Base-by-base conservation (phyloP, 495 filamentous ascomycete genomes). In the Xylaria acuta region DNA sequence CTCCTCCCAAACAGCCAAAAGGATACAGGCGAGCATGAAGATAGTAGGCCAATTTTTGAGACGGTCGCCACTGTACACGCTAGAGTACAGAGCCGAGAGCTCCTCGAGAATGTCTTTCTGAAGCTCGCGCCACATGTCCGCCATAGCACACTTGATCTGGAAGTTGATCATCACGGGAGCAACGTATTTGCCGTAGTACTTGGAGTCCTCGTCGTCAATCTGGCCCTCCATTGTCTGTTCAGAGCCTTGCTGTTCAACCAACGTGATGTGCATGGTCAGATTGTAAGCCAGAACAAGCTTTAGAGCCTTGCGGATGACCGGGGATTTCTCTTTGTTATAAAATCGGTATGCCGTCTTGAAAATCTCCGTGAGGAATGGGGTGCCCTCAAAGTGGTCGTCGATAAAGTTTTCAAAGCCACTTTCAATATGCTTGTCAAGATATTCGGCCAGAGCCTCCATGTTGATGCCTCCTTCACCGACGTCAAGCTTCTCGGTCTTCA, bases 141-240 rank as follows among this genome's bases (percentile, higher is more conserved):
- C 94, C 86, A 97, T 90, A 60, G 94, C 94, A 78, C 90, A 93
- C 87, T 97, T 97, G 83, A 97, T 92, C 84, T 97, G 93, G 88
- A 97, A 97, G 85, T 97, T 97, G 89, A 97, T 95, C 94, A 97
- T 96, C 73, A 97, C 93, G 3, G 94, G 94, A 20, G 94, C 94
- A 74, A 96, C 88, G 34, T 90, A 94, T 87, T 95, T 94, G 78
- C 94, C 94, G 70, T 84, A 87, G 87, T 91, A 97, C 73, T 91
- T 94, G 69, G 93, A 95, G 36, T 88, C 85, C 68, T 90, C 85
- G 73, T 93, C 90, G 43, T 93, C 86, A 71, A 97, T 94, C 84
- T 91, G 91, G 75, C 94, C 94, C 63, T 90, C 82, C 82, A 94
- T 88, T 27, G 84, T 80, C 72, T 93, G 89, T 77, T 97, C 93